Evolutionary conservation across 805 yeast species (phyloP).

Genomic region (Kazachstania viticola): DNA sequence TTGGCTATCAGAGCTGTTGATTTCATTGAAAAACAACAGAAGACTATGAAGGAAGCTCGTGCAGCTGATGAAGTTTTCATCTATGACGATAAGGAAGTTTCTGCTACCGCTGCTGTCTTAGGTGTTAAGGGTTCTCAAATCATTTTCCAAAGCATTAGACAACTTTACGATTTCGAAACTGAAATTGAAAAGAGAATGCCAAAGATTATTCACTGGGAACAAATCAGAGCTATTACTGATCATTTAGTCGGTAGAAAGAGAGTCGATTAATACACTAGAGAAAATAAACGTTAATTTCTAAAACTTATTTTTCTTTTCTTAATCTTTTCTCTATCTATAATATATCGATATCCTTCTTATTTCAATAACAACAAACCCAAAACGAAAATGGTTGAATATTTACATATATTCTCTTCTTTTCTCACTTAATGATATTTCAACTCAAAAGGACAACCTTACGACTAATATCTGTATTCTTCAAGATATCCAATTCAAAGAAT

Average conservation of each 20-base stretch:
- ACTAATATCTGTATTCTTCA: too few species aligned
- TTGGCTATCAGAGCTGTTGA: conserved; percentile 59
- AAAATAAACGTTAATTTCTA: too few species aligned
- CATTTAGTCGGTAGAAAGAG: conserved; percentile 65
- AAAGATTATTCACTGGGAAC: conserved; percentile 74
- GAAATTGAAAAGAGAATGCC: conserved; percentile 76
- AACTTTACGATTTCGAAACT: conserved; percentile 79
- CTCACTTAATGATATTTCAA: too few species aligned
- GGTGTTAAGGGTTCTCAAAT: conserved; percentile 75
- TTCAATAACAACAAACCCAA: background rate
- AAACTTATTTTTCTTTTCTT: too few species aligned
- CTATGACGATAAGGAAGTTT: conserved; percentile 24
- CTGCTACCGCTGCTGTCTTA: conserved; percentile 63
- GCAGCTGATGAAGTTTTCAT: conserved; percentile 23
- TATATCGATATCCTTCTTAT: background rate
- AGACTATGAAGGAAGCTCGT: conserved; percentile 18
- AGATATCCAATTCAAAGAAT: too few species aligned
- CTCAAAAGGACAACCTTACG: too few species aligned
- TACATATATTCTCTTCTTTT: too few species aligned
- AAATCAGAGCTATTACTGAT: conserved; percentile 67
- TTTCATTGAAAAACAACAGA: conserved; percentile 42
- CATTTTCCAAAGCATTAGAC: conserved; percentile 60
- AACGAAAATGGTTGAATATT: too few species aligned
- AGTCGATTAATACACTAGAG: conserved; percentile 10
- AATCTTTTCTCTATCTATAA: too few species aligned